These are phyloP conservation scores for Arthromyces matolae DNA, from an alignment of 768 basidiomycete genomes.

Conservation along the genomic window DNA sequence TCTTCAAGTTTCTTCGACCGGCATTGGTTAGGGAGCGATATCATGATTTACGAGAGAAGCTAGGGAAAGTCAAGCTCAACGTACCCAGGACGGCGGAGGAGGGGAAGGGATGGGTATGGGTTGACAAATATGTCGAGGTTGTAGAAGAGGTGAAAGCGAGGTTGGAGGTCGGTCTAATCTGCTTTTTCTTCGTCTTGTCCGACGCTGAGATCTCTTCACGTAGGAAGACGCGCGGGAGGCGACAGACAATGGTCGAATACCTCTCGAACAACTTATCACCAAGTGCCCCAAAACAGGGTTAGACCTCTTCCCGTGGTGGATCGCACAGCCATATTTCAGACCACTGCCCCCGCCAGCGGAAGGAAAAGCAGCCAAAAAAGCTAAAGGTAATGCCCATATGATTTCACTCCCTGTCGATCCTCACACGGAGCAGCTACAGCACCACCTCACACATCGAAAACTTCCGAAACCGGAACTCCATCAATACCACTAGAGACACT, in stretches of 20 bases:
- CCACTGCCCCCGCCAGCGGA: conserved; percentile 19
- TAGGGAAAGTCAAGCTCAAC: conserved; percentile 48
- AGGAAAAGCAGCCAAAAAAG: neutral
- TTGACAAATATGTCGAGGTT: conserved; percentile 46
- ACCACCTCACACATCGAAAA: too few species aligned
- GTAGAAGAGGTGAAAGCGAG: conserved; percentile 56
- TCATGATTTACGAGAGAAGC: conserved; percentile 63
- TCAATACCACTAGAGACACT: neutral
- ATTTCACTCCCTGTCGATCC: too few species aligned
- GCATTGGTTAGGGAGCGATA: conserved; percentile 52
- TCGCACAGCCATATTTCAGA: conserved; percentile 69
- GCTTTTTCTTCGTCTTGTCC: conserved; percentile 1
- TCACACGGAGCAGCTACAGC: too few species aligned
- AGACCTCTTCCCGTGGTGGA: conserved; percentile 60
- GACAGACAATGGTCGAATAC: conserved; percentile 16
- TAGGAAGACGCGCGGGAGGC: conserved; percentile 48
- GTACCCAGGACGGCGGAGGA: conserved; percentile 3
- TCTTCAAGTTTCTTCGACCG: conserved; percentile 90
- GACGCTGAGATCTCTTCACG: neutral
- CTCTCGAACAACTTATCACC: conserved; percentile 32
- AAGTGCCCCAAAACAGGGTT: conserved; percentile 47
- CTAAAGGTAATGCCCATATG: too few species aligned
- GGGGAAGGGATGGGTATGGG: conserved; percentile 43
- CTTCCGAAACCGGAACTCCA: too few species aligned
- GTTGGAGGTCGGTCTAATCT: conserved; percentile 36